phyloP scores from a whole-genome alignment of 495 filamentous ascomycete species.

The Lophium mytilinum region DNA sequence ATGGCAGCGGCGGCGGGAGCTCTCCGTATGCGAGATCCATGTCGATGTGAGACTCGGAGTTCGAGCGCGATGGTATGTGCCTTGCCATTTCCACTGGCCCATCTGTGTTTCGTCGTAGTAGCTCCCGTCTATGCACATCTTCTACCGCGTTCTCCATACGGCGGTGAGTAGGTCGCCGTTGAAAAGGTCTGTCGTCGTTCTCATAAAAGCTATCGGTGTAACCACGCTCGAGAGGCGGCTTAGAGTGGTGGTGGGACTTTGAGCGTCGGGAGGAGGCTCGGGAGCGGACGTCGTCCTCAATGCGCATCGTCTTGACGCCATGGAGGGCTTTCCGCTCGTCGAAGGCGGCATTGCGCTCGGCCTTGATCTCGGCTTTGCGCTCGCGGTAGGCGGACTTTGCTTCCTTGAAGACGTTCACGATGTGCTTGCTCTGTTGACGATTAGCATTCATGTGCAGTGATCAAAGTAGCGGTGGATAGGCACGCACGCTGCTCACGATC shows the following conservation, averaged over 20 bases:
- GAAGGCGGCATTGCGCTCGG: conserved; percentile 51
- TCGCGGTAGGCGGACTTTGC: conserved; percentile 79
- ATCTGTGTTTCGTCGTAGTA: conserved; percentile 30
- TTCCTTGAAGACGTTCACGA: conserved; percentile 79
- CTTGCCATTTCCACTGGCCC: conserved; percentile 10
- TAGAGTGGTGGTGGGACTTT: conserved; percentile 12
- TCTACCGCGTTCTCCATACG: conserved; percentile 18
- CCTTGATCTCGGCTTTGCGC: conserved; percentile 66
- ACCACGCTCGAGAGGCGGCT: conserved; percentile 30
- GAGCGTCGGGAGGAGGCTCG: conserved; percentile 16
- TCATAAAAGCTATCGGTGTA: conserved; percentile 33
- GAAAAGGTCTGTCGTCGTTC: conserved; percentile 22
- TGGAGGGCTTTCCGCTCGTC: conserved; percentile 46
- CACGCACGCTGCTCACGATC: conserved; percentile 78
- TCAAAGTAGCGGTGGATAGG: neutral
- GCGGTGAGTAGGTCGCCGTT: conserved; percentile 4
- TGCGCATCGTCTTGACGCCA: conserved; percentile 40
- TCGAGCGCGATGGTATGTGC: conserved; percentile 25
- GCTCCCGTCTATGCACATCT: conserved; percentile 23
- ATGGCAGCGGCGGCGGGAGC: conserved; percentile 46
- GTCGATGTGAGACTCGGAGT: conserved; percentile 59
- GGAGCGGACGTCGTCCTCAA: conserved; percentile 42
- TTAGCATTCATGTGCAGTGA: conserved; percentile 22
- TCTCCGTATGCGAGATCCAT: conserved; percentile 84
- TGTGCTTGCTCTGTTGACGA: conserved; percentile 65